phyloP scores from a whole-genome alignment of 495 filamentous ascomycete genomes.

The Aspergillus haitiensis region DNA sequence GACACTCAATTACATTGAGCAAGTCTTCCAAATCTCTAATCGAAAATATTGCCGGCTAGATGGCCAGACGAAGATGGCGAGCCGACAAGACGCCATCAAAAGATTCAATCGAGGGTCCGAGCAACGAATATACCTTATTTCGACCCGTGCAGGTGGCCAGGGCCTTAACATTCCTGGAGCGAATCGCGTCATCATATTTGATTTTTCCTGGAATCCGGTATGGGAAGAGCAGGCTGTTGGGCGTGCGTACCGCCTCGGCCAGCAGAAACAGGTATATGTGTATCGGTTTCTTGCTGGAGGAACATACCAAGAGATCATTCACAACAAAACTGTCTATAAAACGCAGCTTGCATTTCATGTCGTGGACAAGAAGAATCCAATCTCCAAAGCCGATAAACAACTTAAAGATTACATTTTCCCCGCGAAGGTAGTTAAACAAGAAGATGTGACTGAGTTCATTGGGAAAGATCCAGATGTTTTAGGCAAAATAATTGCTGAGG shows the following conservation, averaged over 20 bases:
- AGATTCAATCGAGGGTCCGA: conserved; percentile 59
- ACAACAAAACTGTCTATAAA: conserved; percentile 77
- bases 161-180: conserved; percentile 83
- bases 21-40: conserved; percentile 45
- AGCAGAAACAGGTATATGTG: conserved; percentile 78
- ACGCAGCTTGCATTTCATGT: conserved; percentile 73
- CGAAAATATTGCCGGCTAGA: conserved; percentile 61
- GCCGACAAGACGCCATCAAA: conserved; percentile 61
- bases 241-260: conserved; percentile 83
- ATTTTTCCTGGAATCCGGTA: conserved; percentile 77
- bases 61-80: conserved; percentile 53
- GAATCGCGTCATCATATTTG: conserved; percentile 86
- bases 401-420: conserved; percentile 55
- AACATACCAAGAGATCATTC: conserved; percentile 72
- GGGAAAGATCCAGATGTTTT: conserved; percentile 69
- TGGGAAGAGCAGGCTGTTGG: conserved; percentile 89
- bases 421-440: conserved; percentile 51
- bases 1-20: conserved; percentile 68
- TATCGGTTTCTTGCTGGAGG: conserved; percentile 82
- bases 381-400: conserved; percentile 54
- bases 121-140: conserved; percentile 69
- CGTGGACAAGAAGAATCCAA: conserved; percentile 77
- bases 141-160: conserved; percentile 76
- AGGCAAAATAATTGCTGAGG: conserved; percentile 59
- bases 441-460: conserved; percentile 52